Evolutionary conservation across 306 rosid genomes (phyloP), one percentile per base, ranked within the genome.

Genomic region (Cucumis hystrix): DNA sequence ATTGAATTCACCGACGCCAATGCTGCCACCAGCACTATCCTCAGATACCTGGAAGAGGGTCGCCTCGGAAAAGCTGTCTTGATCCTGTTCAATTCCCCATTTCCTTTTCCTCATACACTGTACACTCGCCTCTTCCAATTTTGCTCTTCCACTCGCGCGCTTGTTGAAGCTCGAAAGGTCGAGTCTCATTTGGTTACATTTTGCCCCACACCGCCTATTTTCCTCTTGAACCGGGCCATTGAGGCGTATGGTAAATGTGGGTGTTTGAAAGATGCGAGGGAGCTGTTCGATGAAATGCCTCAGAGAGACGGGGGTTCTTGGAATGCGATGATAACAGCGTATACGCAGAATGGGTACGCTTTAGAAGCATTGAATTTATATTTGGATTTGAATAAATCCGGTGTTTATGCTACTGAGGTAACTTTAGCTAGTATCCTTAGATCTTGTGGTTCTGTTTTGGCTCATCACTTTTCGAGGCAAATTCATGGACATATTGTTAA

Each of bases 241-340:
- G 97, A 91, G 13, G 14, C 95, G 0, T 91, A 87, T 6, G 90
- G 85, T 0, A 87, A 81, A 88, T 91, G 93, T 37, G 84, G 87
- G 28, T 89, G 62, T 59, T 65, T 91, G n/a, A 86, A 68, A 4
- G 93, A 91, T 55, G 93, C 95, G 0, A 23, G 84, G 37, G 90
- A 85, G 80, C 63, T 91, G 84, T 89, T 91, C 79, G 91, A 91
- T 54, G 91, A 91, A 89, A 91, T 91, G 97, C 93, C 90, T 43
- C 79, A 76, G 1, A 77, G 86, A 84, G 91, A 91, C 45, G 92
- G 90, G 0, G 97, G 91, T 1, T 82, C 97, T 3, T 91, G 91
- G 95, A 91, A 91, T 75, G 86, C 91, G 3, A 72, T 91, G 75
- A 82, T 91, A 55, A 84, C 84, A 0, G 97, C 90, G 4, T 87